These are phyloP conservation scores for Xylariales sp. DNA, from an alignment of 2,329 filamentous ascomycete genomes.

Conservation along the genomic window DNA sequence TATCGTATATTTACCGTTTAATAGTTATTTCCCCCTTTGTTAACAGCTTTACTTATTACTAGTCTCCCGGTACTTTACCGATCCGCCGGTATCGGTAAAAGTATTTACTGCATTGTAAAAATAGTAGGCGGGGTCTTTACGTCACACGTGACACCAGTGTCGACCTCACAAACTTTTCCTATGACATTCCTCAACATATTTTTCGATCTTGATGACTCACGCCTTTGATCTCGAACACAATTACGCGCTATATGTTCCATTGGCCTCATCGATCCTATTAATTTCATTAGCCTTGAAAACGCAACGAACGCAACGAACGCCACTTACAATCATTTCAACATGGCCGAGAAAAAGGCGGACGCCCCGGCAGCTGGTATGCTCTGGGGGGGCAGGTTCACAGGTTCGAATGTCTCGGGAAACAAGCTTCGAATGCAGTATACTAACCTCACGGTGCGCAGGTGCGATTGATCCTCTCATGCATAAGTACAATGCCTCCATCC, in stretches of 20 bases:
- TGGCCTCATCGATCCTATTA: constrained; percentile 10
- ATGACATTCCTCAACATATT: constrained; percentile 4
- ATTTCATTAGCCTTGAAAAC: constrained; percentile 9
- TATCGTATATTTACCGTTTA: no score
- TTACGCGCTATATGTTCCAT: constrained; percentile 5
- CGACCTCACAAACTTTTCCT: constrained; percentile 11
- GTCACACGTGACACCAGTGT: constrained; percentile 9
- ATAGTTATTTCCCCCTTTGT: no score
- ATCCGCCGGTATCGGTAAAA: background rate
- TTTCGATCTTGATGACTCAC: constrained; percentile 1
- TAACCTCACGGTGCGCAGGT: constrained; percentile 42
- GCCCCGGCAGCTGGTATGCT: constrained; percentile 37
- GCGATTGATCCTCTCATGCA: constrained; percentile 82
- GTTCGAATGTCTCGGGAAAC: constrained; percentile 26
- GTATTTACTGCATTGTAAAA: background rate
- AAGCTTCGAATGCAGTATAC: constrained; percentile 13
- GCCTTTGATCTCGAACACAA: constrained; percentile 5
- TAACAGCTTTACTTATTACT: no score
- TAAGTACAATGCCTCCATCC: constrained; percentile 77
- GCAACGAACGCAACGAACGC: constrained; percentile 7
- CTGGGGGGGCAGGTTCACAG: constrained; percentile 59
- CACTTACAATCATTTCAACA: constrained; percentile 11
- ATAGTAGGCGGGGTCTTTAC: background rate
- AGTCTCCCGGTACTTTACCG: background rate
- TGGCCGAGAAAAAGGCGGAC: constrained; percentile 16